Evolutionary conservation across 768 basidiomycete species (phyloP).

Genomic region (Cystobasidium ongulense): DNA sequence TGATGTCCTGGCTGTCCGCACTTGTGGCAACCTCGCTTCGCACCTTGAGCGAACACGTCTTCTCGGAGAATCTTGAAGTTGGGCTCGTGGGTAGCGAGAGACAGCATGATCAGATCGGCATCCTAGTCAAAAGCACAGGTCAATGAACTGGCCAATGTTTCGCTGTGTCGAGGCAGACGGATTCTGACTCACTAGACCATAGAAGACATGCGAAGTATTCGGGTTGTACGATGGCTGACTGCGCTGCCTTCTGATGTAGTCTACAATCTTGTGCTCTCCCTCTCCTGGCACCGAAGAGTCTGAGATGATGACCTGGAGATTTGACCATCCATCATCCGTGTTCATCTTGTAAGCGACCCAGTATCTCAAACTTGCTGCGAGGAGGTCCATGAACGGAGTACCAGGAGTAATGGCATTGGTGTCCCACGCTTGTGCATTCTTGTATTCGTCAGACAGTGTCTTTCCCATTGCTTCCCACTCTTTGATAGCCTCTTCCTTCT

Average conservation of each 20-base stretch:
- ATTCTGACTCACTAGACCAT: conserved; percentile 66
- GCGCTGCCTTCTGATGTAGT: conserved; percentile 85
- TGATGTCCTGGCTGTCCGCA: conserved; percentile 94
- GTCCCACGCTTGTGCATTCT: conserved; percentile 83
- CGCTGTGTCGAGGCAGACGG: neutral
- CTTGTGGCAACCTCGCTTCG: conserved; percentile 60
- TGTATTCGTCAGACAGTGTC: conserved; percentile 62
- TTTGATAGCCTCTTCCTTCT: conserved; percentile 70
- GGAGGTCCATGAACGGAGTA: conserved; percentile 93
- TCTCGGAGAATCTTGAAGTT: conserved; percentile 93
- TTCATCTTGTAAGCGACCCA: conserved; percentile 96
- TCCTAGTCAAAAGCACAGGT: conserved; percentile 48
- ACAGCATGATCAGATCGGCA: conserved; percentile 98
- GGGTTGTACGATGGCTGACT: conserved; percentile 81
- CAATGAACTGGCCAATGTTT: neutral
- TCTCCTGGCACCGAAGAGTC: conserved; percentile 96
- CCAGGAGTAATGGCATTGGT: conserved; percentile 96
- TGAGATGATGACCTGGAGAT: conserved; percentile 89
- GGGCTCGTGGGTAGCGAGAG: conserved; percentile 97
- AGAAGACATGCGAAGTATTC: conserved; percentile 93
- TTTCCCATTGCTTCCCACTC: conserved; percentile 55
- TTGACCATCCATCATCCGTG: conserved; percentile 89
- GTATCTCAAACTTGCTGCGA: conserved; percentile 79
- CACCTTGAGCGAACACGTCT: conserved; percentile 77
- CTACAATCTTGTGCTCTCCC: conserved; percentile 99